A percentile compares a stretch with the other conserved stretches of the same genome.
These are phyloP conservation scores for Aspergillus eucalypticola DNA, from an alignment of 2,329 filamentous ascomycete genomes.

Conservation along the genomic window DNA sequence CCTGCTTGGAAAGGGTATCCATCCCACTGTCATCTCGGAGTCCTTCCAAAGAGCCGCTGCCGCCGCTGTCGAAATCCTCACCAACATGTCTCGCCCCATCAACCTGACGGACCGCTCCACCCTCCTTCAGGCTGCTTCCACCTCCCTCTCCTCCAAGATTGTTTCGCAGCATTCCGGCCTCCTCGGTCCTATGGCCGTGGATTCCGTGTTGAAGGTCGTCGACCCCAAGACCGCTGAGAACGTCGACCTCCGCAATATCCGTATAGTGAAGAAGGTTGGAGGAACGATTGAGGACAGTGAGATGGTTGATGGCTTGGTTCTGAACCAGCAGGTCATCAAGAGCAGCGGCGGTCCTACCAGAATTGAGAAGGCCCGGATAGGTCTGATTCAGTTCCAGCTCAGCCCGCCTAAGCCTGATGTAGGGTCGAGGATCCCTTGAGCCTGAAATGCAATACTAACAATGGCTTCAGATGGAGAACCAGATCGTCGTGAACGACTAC, in stretches of 20 bases:
- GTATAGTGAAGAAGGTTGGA: slow-evolving; percentile 95
- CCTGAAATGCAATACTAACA: background rate
- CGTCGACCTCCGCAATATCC: slow-evolving; percentile 93
- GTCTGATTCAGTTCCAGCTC: slow-evolving; percentile 96
- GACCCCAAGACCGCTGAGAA: slow-evolving; percentile 95
- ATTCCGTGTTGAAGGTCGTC: slow-evolving; percentile 93
- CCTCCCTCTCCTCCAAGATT: slow-evolving; percentile 96
- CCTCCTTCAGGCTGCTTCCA: slow-evolving; percentile 93
- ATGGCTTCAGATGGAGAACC: slow-evolving; percentile 84
- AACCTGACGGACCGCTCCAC: slow-evolving; percentile 82
- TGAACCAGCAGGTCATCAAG: slow-evolving; percentile 92
- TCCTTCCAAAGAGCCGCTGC: slow-evolving; percentile 93
- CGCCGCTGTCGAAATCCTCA: slow-evolving; percentile 83
- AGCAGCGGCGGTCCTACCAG: slow-evolving; percentile 84
- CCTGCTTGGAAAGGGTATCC: slow-evolving; percentile 85
- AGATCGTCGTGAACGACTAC: slow-evolving; percentile 98
- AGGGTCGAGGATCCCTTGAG: slow-evolving; percentile 38
- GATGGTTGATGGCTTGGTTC: slow-evolving; percentile 89
- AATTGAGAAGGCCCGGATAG: slow-evolving; percentile 97
- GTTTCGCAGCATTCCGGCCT: slow-evolving; percentile 95
- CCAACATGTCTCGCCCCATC: slow-evolving; percentile 95
- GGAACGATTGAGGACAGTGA: slow-evolving; percentile 98
- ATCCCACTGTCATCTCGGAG: slow-evolving; percentile 97
- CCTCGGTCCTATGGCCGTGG: slow-evolving; percentile 96
- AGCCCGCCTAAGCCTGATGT: slow-evolving; percentile 97